A percentile compares a stretch with the other conserved stretches of the same genome.
Evolutionary conservation across 2,329 filamentous ascomycete species (phyloP).

Genomic region (Pseudopithomyces chartarum): DNA sequence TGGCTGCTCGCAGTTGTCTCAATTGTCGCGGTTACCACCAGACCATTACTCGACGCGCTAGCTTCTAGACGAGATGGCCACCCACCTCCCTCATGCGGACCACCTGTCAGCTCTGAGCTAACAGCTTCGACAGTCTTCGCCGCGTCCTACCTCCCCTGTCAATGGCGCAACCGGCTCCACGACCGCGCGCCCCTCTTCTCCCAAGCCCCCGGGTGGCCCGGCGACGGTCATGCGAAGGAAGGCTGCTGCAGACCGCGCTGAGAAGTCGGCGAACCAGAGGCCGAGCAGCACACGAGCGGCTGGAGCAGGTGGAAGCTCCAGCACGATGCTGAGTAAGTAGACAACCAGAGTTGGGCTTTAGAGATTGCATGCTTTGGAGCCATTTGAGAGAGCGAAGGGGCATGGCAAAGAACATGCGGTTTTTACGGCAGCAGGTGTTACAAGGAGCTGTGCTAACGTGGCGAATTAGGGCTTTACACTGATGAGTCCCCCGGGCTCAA

Average conservation of each 20-base stretch:
- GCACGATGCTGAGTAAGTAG: slow-evolving; percentile 93
- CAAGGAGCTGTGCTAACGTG: slow-evolving; percentile 18
- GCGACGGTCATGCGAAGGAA: slow-evolving; percentile 94
- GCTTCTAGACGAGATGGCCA: background rate
- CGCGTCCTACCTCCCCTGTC: slow-evolving; percentile 45
- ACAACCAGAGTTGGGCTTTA: background rate
- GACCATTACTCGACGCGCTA: no score
- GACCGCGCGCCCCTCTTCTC: slow-evolving; percentile 80
- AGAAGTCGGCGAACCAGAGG: slow-evolving; percentile 91
- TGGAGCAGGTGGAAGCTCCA: slow-evolving; percentile 92
- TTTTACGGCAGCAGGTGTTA: background rate
- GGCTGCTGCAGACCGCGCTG: slow-evolving; percentile 95
- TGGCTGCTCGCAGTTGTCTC: background rate
- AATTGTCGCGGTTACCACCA: background rate
- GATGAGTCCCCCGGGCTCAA: slow-evolving; percentile 97
- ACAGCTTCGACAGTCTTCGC: slow-evolving; percentile 34
- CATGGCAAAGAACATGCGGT: background rate
- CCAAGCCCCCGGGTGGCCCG: slow-evolving; percentile 88
- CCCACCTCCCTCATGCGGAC: background rate
- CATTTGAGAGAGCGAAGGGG: slow-evolving; percentile 3
- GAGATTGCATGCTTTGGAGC: no score
- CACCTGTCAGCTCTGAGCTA: background rate
- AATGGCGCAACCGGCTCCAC: slow-evolving; percentile 62
- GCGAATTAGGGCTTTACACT: slow-evolving; percentile 80
- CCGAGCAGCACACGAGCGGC: slow-evolving; percentile 91